These are phyloP conservation scores for Eleusine indica DNA, from an alignment of 176 grass and related monocot species.

Conservation along the genomic window DNA sequence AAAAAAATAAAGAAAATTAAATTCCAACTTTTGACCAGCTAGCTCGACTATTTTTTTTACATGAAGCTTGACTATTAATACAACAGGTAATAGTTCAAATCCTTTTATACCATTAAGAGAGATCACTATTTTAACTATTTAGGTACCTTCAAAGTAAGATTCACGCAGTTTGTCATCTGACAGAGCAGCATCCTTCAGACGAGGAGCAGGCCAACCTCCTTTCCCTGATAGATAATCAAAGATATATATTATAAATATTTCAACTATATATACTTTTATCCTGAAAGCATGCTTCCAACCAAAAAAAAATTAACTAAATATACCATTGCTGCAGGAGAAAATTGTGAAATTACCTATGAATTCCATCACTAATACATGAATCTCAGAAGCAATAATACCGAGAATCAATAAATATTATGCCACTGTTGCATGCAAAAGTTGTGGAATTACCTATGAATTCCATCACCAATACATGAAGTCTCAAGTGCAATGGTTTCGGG, in stretches of 20 bases:
- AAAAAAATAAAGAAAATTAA: background rate
- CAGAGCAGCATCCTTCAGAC: slow-evolving; percentile 85
- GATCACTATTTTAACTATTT: background rate
- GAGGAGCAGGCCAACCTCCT: slow-evolving; percentile 80
- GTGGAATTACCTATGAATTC: slow-evolving; percentile 80
- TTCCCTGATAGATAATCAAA: slow-evolving; percentile 62
- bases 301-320: background rate
- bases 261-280: slow-evolving; percentile 5
- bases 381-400: too few species aligned
- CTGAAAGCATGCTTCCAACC: background rate
- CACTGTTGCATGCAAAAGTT: background rate
- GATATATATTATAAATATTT: slow-evolving; percentile 31
- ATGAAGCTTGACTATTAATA: too few species aligned
- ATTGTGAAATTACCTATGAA: background rate
- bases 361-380: too few species aligned
- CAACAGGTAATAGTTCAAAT: background rate
- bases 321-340: slow-evolving; percentile 14
- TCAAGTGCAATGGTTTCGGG: slow-evolving; percentile 66
- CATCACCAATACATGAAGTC: slow-evolving; percentile 96
- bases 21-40: background rate
- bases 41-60: too few species aligned
- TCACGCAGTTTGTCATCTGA: slow-evolving; percentile 79
- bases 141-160: slow-evolving; percentile 83
- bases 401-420: background rate
- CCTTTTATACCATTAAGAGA: background rate